These are phyloP conservation scores for Amanita phalloides DNA, from an alignment of 768 basidiomycete genomes.

Conservation along the genomic window DNA sequence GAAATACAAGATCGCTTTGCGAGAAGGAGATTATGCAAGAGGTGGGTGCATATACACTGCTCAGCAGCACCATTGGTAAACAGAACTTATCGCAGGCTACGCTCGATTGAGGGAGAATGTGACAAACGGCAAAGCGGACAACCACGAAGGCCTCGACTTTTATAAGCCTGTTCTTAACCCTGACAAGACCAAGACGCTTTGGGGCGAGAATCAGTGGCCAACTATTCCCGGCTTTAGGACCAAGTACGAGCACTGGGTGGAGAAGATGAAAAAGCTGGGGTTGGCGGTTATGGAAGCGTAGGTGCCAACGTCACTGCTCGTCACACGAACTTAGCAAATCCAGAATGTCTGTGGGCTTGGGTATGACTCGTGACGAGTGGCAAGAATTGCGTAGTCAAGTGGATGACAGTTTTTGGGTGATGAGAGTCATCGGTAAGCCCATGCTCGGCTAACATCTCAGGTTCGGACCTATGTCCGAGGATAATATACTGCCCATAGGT, in stretches of 20 bases:
- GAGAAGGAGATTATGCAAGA: slow-evolving; percentile 62
- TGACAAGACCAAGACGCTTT: slow-evolving; percentile 59
- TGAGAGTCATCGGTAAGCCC: slow-evolving; percentile 65
- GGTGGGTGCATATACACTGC: slow-evolving; percentile 31
- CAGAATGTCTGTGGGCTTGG: slow-evolving; percentile 78
- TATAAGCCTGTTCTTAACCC: slow-evolving; percentile 65
- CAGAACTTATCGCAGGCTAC: slow-evolving; percentile 48
- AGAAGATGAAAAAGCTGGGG: slow-evolving; percentile 80
- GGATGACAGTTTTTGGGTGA: slow-evolving; percentile 83
- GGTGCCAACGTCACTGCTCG: slow-evolving; percentile 16
- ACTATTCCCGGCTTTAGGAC: slow-evolving; percentile 41
- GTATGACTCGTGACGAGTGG: slow-evolving; percentile 66
- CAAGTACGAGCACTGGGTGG: slow-evolving; percentile 65
- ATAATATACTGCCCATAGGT: slow-evolving; percentile 27
- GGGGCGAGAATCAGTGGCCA: slow-evolving; percentile 90
- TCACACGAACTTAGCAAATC: neutral
- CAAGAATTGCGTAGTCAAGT: slow-evolving; percentile 53
- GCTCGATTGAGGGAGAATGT: slow-evolving; percentile 75
- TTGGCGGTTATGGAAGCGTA: slow-evolving; percentile 81
- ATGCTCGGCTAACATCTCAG: neutral
- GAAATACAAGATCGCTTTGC: slow-evolving; percentile 66
- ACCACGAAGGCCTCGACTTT: slow-evolving; percentile 78
- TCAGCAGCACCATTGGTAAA: neutral
- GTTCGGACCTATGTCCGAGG: neutral
- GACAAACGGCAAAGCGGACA: slow-evolving; percentile 76